Base-by-base conservation (phyloP, 495 filamentous ascomycete genomes). In the Aspergillus ostianus region DNA sequence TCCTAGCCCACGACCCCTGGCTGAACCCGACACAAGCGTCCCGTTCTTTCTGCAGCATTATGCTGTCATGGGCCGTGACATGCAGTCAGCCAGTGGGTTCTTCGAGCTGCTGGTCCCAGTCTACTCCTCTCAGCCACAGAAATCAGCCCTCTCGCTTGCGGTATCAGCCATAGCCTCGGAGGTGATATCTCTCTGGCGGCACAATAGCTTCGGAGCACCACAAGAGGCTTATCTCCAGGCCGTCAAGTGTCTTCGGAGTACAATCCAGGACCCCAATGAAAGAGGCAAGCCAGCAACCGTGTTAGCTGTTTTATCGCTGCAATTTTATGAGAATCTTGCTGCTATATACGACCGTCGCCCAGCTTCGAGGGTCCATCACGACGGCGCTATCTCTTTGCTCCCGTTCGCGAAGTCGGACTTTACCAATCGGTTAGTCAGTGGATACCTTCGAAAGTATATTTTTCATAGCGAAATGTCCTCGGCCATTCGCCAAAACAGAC, bases 341-440 rank as follows among this genome's bases (percentile, higher is more conserved):
- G 56, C 61, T 32, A 26, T 63, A 15, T 63, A 50, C 47, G 57
- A 18, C 26, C 41, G 56, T 55, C 56, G 51, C 51, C 55, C 51
- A 0, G 51, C 46, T 12, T 26, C 61, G 19, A 6, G 27, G 17
- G 52, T 56, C 46, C 61, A 63, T 15, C 56, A 59, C 56, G 18
- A 63, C 52, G 62, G 58, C 30, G 62, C 62, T 32, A 15, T 58
- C 10, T 63, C 61, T 51, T 52, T 63, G 44, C 56, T 63, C 19
- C 56, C 27, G 47, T 63, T 56, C 29, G 21, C 32, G 17, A 23
- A 30, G 9, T 59, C 56, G 3, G 20, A 52, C n/a, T 5, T 41
- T 21, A 26, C 20, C 6, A 44, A 59, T 26, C 19, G 10, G n/a
- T 12, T 32, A 10, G 36, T 3, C 21, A 4, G 49, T 20, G 21